Base-by-base conservation (phyloP, 2,329 filamentous ascomycete genomes). In the Pseudopithomyces maydicus region DNA sequence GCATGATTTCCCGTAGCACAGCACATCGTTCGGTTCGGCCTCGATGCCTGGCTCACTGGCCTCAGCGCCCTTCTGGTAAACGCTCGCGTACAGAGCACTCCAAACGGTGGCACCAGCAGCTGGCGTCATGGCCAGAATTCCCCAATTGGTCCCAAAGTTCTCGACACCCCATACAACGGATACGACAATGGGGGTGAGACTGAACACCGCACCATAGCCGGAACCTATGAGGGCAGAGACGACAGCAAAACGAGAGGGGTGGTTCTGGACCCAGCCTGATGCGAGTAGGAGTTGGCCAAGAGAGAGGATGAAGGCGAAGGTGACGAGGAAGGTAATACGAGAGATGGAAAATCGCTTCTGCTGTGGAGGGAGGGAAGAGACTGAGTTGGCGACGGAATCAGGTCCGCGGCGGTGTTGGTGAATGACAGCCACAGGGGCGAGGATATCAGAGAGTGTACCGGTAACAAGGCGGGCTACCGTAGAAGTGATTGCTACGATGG, bases 121-220 rank as follows among this genome's bases (percentile, higher is more conserved):
- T 2, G 95, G 95, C 55, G 94, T 88, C 82, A 96, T 95, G 41
- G 93, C 92, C 7, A 98, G 88, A 59, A 98, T 93, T 10, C 95
- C 95, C 88, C 94, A 99, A 69, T 99, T 98, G 0, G 95, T 99
- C 56, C 92, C 95, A 73, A 99, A 98, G 74, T 98, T 99, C 80
- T 98, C 93, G 0, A 97, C 92, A 23, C 95, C 95, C 95, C 95
- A 99, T 44, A 99, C 94, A 10, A 97, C 92, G n/a, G 89, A 92
- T 65, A 97, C 90, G 55, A 98, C 91, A 63, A 98, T 93, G 2
- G 95, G 95, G 0, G 90, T 90, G 6, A 98, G 84, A 46, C 87
- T 90, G 80, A 98, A 99, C 20, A 93, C 86, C 32, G 93, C 93
- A 43, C 95, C 95, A 72, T 99, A 98, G 43, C 95, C 95, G 1